Evolutionary conservation across 352 stramenopile species (phyloP), one percentile per base, ranked within the genome.

Genomic region (Globisporangium mamillatum): DNA sequence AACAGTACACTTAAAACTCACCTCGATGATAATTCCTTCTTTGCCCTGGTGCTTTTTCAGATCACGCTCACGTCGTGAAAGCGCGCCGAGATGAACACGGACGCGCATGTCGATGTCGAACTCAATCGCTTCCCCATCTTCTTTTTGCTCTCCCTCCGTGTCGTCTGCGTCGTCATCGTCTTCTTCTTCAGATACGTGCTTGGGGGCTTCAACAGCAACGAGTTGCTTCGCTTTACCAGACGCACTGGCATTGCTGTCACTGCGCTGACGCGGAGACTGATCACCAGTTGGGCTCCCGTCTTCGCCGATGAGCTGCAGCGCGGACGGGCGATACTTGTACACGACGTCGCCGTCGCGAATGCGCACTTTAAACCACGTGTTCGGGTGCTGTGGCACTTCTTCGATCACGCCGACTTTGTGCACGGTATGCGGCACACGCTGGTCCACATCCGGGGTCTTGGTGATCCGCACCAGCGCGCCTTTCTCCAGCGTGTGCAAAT

Each of bases 301-400:
- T 14, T 24, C 41, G n/a, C 67, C 59, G 20, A 93, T 64, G 27
- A 90, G 70, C 62, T 90, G 75, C 27, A 95, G 63, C 22, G 86
- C 88, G 9, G 88, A 95, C 59, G 86, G 81, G 7, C 88, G 79
- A 72, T 94, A 95, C 71, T 93, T 95, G 76, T 94, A 94, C 65
- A 93, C 83, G n/a, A 95, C 86, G 27, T 95, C 86, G 38, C 84
- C 84, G 53, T 94, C 84, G 20, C 80, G 78, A 38, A 95, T 93
- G 6, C 88, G 80, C 67, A 95, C 88, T 66, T 86, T 90, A 66
- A 92, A 93, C 88, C 88, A 95, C 67, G 88, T 95, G 58, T 94
- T 95, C 9, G 88, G 88, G 68, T 95, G 88, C 63, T 85, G 81
- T 41, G 88, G 88, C 0, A 89, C 81, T 41, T 95, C 88, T 63